Conservation (phyloP, 2,329 filamentous ascomycete species). For the Botrytis squamosa region DNA sequence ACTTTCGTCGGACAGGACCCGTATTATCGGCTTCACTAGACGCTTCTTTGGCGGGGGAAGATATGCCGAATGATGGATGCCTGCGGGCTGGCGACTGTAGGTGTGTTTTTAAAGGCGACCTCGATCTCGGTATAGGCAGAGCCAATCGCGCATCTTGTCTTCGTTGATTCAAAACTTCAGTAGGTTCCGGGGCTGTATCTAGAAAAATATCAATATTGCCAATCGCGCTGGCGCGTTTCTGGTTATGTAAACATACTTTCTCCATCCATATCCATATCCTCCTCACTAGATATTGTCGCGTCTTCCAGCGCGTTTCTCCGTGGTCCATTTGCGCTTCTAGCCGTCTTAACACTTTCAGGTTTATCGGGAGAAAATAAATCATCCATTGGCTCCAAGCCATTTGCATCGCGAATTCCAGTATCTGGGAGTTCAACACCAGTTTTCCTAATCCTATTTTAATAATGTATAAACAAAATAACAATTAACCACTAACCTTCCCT, state of each 20-base stretch:
- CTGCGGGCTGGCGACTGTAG: slow-evolving; percentile 40
- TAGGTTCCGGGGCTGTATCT: slow-evolving; percentile 52
- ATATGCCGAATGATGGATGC: slow-evolving; percentile 37
- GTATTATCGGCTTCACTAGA: slow-evolving; percentile 30
- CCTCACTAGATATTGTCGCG: slow-evolving; percentile 50
- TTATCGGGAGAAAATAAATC: slow-evolving; percentile 83
- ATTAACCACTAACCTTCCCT: slow-evolving; percentile 46
- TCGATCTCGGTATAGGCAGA: slow-evolving; percentile 38
- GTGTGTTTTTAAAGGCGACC: slow-evolving; percentile 40
- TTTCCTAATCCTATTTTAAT: slow-evolving; percentile 58
- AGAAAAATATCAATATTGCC: slow-evolving; percentile 24
- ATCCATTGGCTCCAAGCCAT: slow-evolving; percentile 87
- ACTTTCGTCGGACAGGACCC: slow-evolving; percentile 34
- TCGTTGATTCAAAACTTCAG: slow-evolving; percentile 45
- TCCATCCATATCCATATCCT: slow-evolving; percentile 60
- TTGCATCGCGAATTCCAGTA: slow-evolving; percentile 76
- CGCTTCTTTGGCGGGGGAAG: slow-evolving; percentile 37
- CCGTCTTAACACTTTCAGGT: slow-evolving; percentile 30
- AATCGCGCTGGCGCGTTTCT: not conserved
- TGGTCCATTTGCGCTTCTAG: slow-evolving; percentile 23
- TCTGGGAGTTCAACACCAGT: slow-evolving; percentile 83
- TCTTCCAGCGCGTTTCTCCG: slow-evolving; percentile 38
- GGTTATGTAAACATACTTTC: slow-evolving; percentile 48
- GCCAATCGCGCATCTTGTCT: slow-evolving; percentile 31
- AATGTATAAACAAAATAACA: slow-evolving; percentile 8